Evolutionary conservation across 2,329 filamentous ascomycete genomes (phyloP), one percentile per base, ranked within the genome.

Genomic region (Corynespora cassiicola): DNA sequence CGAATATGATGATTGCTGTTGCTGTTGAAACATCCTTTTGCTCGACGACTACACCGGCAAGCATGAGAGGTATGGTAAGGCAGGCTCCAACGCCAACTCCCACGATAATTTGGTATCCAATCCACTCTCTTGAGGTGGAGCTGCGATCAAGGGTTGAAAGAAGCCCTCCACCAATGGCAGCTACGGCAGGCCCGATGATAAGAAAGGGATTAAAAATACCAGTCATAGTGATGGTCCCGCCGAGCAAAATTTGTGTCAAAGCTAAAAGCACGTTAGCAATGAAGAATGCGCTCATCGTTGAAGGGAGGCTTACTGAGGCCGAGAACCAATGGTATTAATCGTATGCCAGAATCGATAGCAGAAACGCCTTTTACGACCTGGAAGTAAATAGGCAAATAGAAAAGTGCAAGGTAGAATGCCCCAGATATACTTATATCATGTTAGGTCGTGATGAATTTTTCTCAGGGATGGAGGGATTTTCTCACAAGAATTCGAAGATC

Each of bases 341-440:
- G 56, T 18, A 75, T 55, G 4, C 73, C 72, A 2, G 63, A 68
- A 18, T 57, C 39, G 5, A 61, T 52, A 2, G 72, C 61, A 3
- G 45, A 58, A 10, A 64, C 58, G 23, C 59, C 57, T 16, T 54
- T 53, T 3, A 73, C 64, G 1, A 61, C 54, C 51, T 76, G 74
- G 56, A 76, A 76, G 50, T 74, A 75, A 19, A 76, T 69, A 2
- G 72, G 71, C 2, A 74, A 52, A 42, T 72, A 74, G 54, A 73
- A 74, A 6, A 74, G 50, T 1, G 70, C 38, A 7, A 70, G 18
- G 40, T 69, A 64, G 42, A 65, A 72, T 11, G 44, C 35, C 6
- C 69, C 70, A 47, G 42, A 38, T 27, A 51, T 49, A 31, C 31
- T 36, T 12, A 3, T 7, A 15, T 7, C 11, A 12, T 7, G 11